Conservation (phyloP, 768 basidiomycete species). For the Leccinellum luteum region DNA sequence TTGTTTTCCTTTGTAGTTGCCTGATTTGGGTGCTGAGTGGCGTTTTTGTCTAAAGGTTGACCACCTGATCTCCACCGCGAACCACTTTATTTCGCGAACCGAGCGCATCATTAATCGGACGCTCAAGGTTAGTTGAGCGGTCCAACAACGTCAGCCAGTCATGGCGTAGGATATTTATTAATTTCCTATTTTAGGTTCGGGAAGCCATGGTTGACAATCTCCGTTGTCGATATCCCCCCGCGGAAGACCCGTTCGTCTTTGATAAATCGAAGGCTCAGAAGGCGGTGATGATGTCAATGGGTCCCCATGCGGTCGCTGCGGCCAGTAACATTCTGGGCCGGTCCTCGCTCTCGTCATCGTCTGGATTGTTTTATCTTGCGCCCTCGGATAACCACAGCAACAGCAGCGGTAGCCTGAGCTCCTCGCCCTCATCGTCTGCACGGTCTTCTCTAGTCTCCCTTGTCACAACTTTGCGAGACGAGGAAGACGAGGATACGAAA, state of each 20-base stretch:
- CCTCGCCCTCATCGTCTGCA: constrained; percentile 27
- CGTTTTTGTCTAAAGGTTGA: constrained; percentile 42
- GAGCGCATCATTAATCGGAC: constrained; percentile 56
- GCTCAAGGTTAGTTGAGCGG: constrained; percentile 43
- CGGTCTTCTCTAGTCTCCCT: constrained; percentile 44
- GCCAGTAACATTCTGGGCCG: not conserved
- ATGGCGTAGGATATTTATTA: constrained; percentile 3
- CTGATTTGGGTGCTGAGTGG: constrained; percentile 6
- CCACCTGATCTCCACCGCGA: constrained; percentile 51
- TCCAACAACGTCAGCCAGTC: not conserved
- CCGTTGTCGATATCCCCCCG: constrained; percentile 28
- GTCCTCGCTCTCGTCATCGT: constrained; percentile 1
- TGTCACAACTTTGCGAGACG: constrained; percentile 47
- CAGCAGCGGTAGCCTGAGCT: constrained; percentile 7
- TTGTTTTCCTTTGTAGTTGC: constrained; percentile 22
- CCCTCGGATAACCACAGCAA: constrained; percentile 14
- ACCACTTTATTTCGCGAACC: constrained; percentile 54
- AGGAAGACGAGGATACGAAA: constrained; percentile 63
- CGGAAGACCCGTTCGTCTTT: constrained; percentile 19
- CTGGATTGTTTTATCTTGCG: constrained; percentile 22
- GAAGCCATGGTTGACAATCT: constrained; percentile 45
- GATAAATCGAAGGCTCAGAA: not conserved
- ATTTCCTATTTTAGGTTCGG: constrained; percentile 42
- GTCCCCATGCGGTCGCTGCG: not conserved
- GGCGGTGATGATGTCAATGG: not conserved